phyloP scores from a whole-genome alignment of 2,329 filamentous ascomycete species.

The Fusarium sp. region DNA sequence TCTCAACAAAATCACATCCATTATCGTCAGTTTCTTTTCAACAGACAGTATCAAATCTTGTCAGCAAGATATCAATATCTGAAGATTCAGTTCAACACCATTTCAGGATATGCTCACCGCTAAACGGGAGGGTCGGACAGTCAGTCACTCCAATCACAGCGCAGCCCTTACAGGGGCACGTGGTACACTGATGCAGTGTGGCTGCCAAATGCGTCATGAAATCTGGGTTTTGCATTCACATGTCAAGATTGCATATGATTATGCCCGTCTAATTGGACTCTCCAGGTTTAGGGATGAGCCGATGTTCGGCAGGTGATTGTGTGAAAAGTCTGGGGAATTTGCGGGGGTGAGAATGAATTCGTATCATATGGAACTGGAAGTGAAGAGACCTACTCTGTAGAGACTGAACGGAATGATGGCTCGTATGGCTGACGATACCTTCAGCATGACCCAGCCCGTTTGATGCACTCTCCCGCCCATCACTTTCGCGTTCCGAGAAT shows the following conservation, averaged over 20 bases:
- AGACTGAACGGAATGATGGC: neutral
- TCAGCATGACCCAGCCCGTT: constrained; percentile 5
- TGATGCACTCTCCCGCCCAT: constrained; percentile 11
- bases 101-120: constrained; percentile 33
- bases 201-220: constrained; percentile 31
- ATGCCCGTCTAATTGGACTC: constrained; percentile 23
- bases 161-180: constrained; percentile 25
- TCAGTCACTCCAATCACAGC: constrained; percentile 7
- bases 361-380: neutral
- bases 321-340: constrained; percentile 38
- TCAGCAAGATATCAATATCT: constrained; percentile 29
- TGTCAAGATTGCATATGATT: constrained; percentile 15
- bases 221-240: constrained; percentile 30
- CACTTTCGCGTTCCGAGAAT: neutral
- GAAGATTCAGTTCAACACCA: constrained; percentile 4
- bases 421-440: constrained; percentile 15
- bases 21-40: neutral
- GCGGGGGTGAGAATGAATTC: constrained; percentile 17
- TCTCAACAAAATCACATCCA: neutral
- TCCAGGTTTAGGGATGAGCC: constrained; percentile 19
- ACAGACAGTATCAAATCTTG: neutral
- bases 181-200: constrained; percentile 28
- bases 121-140: constrained; percentile 4
- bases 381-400: no score
- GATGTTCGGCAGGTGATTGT: constrained; percentile 38